A percentile compares a stretch with the other conserved stretches of the same genome.
These are phyloP conservation scores for Penicillium roqueforti DNA, from an alignment of 495 filamentous ascomycete genomes.

Conservation along the genomic window DNA sequence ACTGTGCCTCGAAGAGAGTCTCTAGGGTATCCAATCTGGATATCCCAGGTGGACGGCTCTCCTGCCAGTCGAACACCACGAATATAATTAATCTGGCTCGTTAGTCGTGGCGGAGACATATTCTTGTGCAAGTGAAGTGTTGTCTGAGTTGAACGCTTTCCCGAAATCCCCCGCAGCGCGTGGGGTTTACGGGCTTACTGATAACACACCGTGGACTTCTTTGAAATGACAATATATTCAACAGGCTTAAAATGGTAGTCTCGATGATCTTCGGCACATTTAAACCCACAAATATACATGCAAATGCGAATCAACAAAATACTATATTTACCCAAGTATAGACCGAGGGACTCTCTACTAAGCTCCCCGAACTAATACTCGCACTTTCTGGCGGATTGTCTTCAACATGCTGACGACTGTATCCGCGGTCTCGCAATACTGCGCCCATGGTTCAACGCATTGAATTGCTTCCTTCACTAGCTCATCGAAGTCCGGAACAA, in stretches of 20 bases:
- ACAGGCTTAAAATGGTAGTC: neutral
- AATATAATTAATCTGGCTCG: slow-evolving; percentile 25
- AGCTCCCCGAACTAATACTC: slow-evolving; percentile 1
- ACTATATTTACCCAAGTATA: neutral
- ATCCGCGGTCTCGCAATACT: slow-evolving; percentile 14
- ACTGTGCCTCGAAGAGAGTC: slow-evolving; percentile 32
- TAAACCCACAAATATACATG: neutral
- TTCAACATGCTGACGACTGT: slow-evolving; percentile 18
- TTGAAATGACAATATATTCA: neutral
- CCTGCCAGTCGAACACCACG: slow-evolving; percentile 38
- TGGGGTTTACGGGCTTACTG: neutral
- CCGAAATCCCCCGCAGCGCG: neutral
- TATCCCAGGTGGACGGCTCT: slow-evolving; percentile 37
- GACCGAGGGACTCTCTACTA: neutral
- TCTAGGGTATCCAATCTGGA: slow-evolving; percentile 29
- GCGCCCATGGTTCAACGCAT: slow-evolving; percentile 14
- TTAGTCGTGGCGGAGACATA: slow-evolving; percentile 28
- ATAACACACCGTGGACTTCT: neutral
- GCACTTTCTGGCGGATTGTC: slow-evolving; percentile 17
- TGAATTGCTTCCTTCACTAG: slow-evolving; percentile 11
- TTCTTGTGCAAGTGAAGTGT: neutral
- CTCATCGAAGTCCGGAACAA: slow-evolving; percentile 19
- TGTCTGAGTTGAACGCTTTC: neutral
- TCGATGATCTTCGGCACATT: neutral
- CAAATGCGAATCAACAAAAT: neutral